Evolutionary conservation across 73 alveolate species (phyloP), one percentile per base, ranked within the genome.

Genomic region (Halteria grandinella): DNA sequence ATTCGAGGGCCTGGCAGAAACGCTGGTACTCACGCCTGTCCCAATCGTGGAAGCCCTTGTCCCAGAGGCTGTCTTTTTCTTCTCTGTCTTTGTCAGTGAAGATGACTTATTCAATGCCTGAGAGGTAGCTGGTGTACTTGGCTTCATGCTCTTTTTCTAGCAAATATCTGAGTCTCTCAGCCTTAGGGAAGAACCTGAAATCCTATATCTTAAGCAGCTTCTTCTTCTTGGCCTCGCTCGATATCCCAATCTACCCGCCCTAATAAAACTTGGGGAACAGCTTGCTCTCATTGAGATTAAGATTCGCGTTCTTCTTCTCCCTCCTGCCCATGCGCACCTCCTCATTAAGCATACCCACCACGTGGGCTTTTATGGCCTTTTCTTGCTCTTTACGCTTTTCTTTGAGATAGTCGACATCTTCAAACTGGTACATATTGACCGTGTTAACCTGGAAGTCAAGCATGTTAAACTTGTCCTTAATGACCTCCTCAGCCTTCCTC

Each of bases 331-430:
- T 11, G 44, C 75, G 47, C 0, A 89, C 91, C 40, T 89, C 94
- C 40, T 89, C 96, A 40, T 89, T 59, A 0, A 89, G 75, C 88
- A 84, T 69, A 25, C 69, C 69, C n/a, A 75, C 79, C 0, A 89
- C 75, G 69, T 78, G 80, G 17, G 57, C 55, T 25, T 75, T 43
- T 32, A 83, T 39, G 18, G 89, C 88, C 50, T 81, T 54, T 80
- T 90, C 89, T 28, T 94, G 91, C 25, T 89, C 89, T 69, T 95
- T 97, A 72, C 95, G 89, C 55, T 93, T 76, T 57, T 91, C 91
- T 53, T 93, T 73, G 29, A 92, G 52, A 74, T 94, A 91, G 69
- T 93, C 96, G 11, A 85, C 97, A 83, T 94, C 96, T 88, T 97
- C 98, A 53, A 97, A 93, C 84, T 95, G 83, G 54, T 91, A 94